phyloP scores from a whole-genome alignment of 495 filamentous ascomycete genomes.

The Xeromyces bisporus region DNA sequence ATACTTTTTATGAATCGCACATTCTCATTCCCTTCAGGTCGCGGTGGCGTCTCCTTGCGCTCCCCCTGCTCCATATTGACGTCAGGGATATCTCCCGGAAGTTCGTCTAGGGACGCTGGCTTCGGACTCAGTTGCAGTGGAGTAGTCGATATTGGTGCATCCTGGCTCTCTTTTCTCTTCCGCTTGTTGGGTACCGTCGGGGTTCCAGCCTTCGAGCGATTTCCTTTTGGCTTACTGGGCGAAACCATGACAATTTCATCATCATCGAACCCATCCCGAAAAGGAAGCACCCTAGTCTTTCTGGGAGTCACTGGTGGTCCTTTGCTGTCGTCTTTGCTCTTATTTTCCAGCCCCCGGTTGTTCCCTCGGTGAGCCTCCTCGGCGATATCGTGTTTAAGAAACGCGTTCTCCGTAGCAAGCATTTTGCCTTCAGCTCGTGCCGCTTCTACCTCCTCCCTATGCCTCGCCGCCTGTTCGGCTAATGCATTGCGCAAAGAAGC shows the following conservation, averaged over 20 bases:
- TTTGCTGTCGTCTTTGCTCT: slow-evolving; percentile 20
- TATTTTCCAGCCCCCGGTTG: slow-evolving; percentile 30
- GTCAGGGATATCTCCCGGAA: slow-evolving; percentile 9
- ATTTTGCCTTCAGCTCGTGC: slow-evolving; percentile 39
- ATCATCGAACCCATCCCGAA: slow-evolving; percentile 59
- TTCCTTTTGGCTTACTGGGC: slow-evolving; percentile 34
- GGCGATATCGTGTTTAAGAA: slow-evolving; percentile 46
- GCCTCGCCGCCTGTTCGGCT: slow-evolving; percentile 35
- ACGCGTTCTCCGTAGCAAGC: slow-evolving; percentile 44
- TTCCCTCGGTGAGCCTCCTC: slow-evolving; percentile 36
- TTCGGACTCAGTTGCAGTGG: slow-evolving; percentile 33
- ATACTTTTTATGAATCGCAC: slow-evolving; percentile 37
- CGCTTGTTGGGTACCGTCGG: slow-evolving; percentile 45
- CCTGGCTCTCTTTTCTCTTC: slow-evolving; percentile 38
- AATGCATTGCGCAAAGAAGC: slow-evolving; percentile 34
- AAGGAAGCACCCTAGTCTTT: slow-evolving; percentile 35
- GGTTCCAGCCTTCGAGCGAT: slow-evolving; percentile 35
- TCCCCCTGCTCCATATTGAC: slow-evolving; percentile 5
- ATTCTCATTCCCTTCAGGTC: slow-evolving; percentile 3
- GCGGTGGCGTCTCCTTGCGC: neutral
- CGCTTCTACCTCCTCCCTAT: slow-evolving; percentile 39
- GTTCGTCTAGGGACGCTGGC: slow-evolving; percentile 13
- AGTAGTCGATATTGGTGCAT: slow-evolving; percentile 31
- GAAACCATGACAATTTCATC: slow-evolving; percentile 45
- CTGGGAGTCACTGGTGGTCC: slow-evolving; percentile 37